Conservation (phyloP, 2,329 filamentous ascomycete genomes). For the Cryphonectria radicalis region DNA sequence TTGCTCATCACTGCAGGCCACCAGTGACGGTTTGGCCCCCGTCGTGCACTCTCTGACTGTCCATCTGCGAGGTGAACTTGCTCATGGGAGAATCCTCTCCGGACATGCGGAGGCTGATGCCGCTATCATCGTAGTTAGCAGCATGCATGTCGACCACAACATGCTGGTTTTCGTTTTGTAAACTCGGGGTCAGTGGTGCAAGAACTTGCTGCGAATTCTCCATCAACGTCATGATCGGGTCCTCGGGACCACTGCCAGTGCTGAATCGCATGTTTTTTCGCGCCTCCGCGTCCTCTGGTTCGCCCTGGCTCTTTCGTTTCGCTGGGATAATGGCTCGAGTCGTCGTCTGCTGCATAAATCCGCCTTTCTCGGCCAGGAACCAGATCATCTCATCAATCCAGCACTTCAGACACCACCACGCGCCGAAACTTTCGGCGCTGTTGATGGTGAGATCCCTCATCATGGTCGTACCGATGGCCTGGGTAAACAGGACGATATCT, state of each 20-base stretch:
- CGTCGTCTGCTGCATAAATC: constrained; percentile 72
- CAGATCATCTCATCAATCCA: constrained; percentile 94
- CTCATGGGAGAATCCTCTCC: constrained; percentile 67
- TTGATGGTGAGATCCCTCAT: constrained; percentile 81
- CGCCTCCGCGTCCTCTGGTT: constrained; percentile 10
- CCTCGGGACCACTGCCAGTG: constrained; percentile 47
- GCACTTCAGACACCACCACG: constrained; percentile 94
- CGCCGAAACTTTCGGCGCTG: constrained; percentile 80
- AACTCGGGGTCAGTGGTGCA: constrained; percentile 54
- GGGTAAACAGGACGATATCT: constrained; percentile 77
- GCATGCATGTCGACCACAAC: constrained; percentile 50
- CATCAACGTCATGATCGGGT: constrained; percentile 47
- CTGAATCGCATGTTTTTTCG: constrained; percentile 43
- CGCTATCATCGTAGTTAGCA: constrained; percentile 69
- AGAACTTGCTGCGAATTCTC: constrained; percentile 54
- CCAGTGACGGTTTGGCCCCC: constrained; percentile 19
- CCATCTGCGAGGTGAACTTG: constrained; percentile 53
- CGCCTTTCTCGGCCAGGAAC: constrained; percentile 87
- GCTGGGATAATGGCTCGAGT: constrained; percentile 39
- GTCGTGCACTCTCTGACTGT: constrained; percentile 22
- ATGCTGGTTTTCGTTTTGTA: constrained; percentile 48
- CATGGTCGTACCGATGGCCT: constrained; percentile 74
- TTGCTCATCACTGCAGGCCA: constrained; percentile 20
- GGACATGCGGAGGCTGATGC: constrained; percentile 71
- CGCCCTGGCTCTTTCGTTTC: constrained; percentile 21